Evolutionary conservation across 106 monocot genomes (phyloP), one percentile per base, ranked within the genome.

Genomic region (Posidonia australis): DNA sequence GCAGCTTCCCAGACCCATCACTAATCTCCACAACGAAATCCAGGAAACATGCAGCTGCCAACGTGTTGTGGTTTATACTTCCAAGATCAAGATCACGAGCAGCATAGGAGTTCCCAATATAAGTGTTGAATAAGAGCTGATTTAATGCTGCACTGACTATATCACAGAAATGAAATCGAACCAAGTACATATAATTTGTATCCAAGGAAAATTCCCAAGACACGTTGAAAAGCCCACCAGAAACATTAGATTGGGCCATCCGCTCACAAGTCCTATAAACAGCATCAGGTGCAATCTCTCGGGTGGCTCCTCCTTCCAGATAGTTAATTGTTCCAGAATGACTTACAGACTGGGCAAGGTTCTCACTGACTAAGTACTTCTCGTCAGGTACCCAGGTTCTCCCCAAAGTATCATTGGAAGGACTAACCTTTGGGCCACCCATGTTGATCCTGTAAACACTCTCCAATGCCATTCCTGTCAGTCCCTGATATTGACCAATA

Each of bases 91-190:
- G 51, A 51, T 82, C 56, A 4, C 13, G 49, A 31, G 43, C 18
- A 5, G 76, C 92, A 23, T 48, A 48, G 25, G 30, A 66, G 65
- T 43, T 44, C 11, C 74, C 76, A 20, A 92, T 69, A 43, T 85
- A 92, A 41, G 80, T 73, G 63, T 85, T 69, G 65, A 92, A 92
- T 28, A 70, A 46, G 26, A 92, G 71, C 0, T 31, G 11, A 21
- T 58, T 26, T 3, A 72, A 24, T 0, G 80, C 32, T n/a, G 28
- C 41, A 52, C 88, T 88, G 13, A 92, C 80, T 29, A 92, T 74
- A 67, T 92, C 92, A 19, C 92, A 92, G 63, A 88, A 88, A 55
- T 88, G 88, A 70, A 85, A 48, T 54, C 92, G 75, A 17, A 92
- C 56, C 44, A 92, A 67, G 74, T 88, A 88, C 9, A 46, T 54